Conservation (phyloP, 2,329 filamentous ascomycete genomes). For the Trichoderma arundinaceum region DNA sequence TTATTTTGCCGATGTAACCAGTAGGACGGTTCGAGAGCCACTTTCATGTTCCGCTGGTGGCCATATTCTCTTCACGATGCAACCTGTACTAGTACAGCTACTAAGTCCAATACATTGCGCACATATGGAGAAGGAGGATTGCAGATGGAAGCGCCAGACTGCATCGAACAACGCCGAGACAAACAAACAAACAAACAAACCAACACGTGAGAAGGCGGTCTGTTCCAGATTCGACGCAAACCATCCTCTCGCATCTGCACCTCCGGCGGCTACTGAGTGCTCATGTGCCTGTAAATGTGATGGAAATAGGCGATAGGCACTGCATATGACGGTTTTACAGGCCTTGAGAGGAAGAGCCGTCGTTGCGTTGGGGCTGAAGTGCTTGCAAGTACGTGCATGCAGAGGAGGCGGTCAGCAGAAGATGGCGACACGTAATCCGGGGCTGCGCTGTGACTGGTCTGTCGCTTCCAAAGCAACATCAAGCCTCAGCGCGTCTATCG, state of each 20-base stretch:
- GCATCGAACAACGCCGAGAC: background rate
- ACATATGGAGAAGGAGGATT: background rate
- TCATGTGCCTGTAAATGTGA: background rate
- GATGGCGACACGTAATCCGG: background rate
- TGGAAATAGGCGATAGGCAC: background rate
- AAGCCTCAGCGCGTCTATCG: conserved; percentile 23
- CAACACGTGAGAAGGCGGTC: background rate
- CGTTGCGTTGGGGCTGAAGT: background rate
- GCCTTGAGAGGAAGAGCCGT: background rate
- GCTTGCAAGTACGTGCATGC: background rate
- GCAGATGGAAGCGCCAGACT: background rate
- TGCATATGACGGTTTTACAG: background rate
- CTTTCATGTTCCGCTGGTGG: background rate
- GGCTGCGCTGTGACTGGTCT: conserved; percentile 12
- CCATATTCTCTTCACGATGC: background rate
- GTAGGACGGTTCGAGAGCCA: background rate
- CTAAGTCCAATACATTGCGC: background rate
- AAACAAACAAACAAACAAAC: background rate
- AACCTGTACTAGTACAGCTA: background rate
- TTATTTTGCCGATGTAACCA: background rate
- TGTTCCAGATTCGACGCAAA: background rate
- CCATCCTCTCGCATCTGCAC: background rate
- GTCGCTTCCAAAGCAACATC: conserved; percentile 3
- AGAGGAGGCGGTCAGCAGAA: conserved; percentile 3
- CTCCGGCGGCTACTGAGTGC: conserved; percentile 12